Conservation (phyloP, 768 basidiomycete genomes). For the Hortiboletus flavorubellus region DNA sequence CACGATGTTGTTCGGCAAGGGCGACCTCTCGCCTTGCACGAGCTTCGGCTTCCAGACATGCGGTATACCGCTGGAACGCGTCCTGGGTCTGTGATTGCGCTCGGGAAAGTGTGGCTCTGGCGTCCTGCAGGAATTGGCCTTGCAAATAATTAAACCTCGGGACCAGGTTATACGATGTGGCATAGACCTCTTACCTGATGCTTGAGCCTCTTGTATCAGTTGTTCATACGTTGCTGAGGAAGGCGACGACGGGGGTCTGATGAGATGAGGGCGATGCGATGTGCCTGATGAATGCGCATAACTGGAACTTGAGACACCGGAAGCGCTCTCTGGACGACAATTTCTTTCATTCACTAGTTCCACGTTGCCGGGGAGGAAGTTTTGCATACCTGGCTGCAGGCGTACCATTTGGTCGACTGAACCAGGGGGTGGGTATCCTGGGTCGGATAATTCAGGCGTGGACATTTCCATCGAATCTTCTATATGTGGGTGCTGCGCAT, state of each 20-base stretch:
- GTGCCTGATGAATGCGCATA: constrained; percentile 31
- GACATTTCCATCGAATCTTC: constrained; percentile 34
- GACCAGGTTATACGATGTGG: constrained; percentile 2
- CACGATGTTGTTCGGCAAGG: constrained; percentile 66
- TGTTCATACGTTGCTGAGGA: constrained; percentile 49
- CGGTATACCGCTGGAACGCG: constrained; percentile 64
- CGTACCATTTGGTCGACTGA: constrained; percentile 35
- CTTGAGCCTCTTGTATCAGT: constrained; percentile 54
- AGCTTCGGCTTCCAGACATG: constrained; percentile 63
- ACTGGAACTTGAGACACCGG: constrained; percentile 30
- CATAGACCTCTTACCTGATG: constrained; percentile 48
- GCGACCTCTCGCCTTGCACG: constrained; percentile 63
- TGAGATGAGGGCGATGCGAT: constrained; percentile 33
- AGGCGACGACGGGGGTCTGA: constrained; percentile 50
- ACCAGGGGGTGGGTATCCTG: constrained; percentile 28
- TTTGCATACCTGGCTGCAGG: constrained; percentile 32
- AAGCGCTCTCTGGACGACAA: constrained; percentile 22
- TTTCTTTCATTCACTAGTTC: constrained; percentile 4
- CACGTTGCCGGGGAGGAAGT: not conserved
- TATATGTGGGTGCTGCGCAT: constrained; percentile 31
- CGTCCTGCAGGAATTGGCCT: constrained; percentile 63
- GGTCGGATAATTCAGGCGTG: constrained; percentile 34
- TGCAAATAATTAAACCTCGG: constrained; percentile 14
- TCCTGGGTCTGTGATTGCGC: constrained; percentile 73
- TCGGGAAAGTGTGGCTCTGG: constrained; percentile 55